Evolutionary conservation across 2,329 filamentous ascomycete species (phyloP).

Genomic region (Ophiostoma sp.): DNA sequence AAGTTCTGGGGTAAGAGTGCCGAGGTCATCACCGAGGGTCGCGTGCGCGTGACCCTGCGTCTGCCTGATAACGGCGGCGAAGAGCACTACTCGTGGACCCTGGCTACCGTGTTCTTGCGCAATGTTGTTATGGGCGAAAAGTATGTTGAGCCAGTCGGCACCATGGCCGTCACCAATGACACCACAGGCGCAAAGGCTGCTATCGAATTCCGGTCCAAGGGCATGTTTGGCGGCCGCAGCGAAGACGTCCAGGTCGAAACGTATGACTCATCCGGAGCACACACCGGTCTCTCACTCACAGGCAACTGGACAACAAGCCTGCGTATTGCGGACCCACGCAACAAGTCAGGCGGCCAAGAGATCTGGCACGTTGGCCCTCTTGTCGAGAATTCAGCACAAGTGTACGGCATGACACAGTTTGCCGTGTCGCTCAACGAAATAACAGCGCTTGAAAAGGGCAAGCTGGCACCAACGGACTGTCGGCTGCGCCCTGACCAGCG

Average conservation of each 20-base stretch:
- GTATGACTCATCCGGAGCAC: constrained; percentile 59
- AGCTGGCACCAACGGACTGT: constrained; percentile 74
- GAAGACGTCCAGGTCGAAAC: constrained; percentile 81
- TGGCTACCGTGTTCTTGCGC: constrained; percentile 83
- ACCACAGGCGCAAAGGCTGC: constrained; percentile 74
- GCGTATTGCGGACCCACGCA: constrained; percentile 45
- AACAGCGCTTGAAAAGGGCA: constrained; percentile 68
- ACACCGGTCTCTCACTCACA: constrained; percentile 60
- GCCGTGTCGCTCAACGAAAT: constrained; percentile 83
- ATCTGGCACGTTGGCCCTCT: constrained; percentile 76
- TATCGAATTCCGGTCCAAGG: constrained; percentile 88
- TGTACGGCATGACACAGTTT: constrained; percentile 85
- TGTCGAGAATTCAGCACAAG: constrained; percentile 70
- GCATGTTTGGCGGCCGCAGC: constrained; percentile 92
- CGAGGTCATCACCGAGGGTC: constrained; percentile 88
- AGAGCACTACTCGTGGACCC: constrained; percentile 82
- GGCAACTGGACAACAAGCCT: constrained; percentile 84
- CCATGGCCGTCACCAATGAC: constrained; percentile 81
- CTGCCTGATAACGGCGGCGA: constrained; percentile 56
- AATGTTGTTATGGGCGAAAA: constrained; percentile 98
- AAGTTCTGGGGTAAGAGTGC: constrained; percentile 99
- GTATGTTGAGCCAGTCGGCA: constrained; percentile 91
- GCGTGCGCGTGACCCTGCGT: constrained; percentile 68
- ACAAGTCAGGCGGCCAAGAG: constrained; percentile 54
- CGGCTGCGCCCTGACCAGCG: constrained; percentile 83